Conservation (phyloP, 179 eudicot species). For the Silene noctiflora region DNA sequence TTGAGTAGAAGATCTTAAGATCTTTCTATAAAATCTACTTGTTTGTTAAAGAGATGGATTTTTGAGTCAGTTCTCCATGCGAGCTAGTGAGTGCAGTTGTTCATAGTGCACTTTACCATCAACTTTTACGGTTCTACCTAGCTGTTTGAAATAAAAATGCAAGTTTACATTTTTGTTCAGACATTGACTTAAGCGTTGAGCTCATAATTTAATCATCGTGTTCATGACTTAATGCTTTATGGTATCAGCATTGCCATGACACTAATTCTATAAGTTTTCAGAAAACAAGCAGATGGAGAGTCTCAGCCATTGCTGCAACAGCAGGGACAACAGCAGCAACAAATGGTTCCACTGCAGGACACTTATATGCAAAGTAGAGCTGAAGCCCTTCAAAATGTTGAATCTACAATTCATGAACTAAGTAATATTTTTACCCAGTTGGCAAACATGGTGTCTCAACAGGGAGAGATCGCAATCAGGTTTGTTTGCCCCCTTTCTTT, state of each 20-base stretch:
- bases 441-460: conserved; percentile 95
- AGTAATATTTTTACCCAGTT: conserved; percentile 81
- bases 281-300: conserved; percentile 73
- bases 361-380: conserved; percentile 96
- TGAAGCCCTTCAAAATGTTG: conserved; percentile 96
- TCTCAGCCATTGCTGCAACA: conserved; percentile 76
- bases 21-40: background rate
- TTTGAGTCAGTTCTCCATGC: background rate
- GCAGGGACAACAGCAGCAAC: conserved; percentile 71
- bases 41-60: background rate
- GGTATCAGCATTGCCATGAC: background rate
- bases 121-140: background rate
- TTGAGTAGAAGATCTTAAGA: background rate
- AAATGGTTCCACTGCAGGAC: conserved; percentile 85
- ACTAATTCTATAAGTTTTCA: conserved; percentile 22
- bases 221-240: background rate
- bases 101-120: background rate
- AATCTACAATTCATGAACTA: conserved; percentile 92
- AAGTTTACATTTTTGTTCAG: conserved; percentile 2
- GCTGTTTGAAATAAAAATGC: background rate
- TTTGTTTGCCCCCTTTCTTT: conserved; percentile 23
- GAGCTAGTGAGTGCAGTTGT: background rate
- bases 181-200: background rate
- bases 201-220: background rate
- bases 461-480: conserved; percentile 97